These are phyloP conservation scores for Cicer judaicum DNA, from an alignment of 306 rosid genomes.

Conservation along the genomic window DNA sequence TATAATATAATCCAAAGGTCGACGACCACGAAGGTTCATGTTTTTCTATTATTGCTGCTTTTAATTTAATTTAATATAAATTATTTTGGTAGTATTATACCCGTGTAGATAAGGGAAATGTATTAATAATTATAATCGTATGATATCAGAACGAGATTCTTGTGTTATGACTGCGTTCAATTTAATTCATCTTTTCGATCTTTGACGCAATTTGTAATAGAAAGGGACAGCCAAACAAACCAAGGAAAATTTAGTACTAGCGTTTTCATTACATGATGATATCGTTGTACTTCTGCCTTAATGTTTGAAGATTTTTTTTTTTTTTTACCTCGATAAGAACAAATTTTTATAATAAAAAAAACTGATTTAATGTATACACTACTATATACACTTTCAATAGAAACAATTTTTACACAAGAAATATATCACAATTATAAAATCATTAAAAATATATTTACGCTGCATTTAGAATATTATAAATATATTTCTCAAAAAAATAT, in stretches of 20 bases:
- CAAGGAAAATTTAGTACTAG: neutral
- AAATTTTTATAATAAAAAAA: too few relatives aligned
- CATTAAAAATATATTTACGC: too few relatives aligned
- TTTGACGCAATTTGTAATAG: neutral
- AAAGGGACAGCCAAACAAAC: conserved; percentile 24
- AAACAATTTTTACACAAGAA: too few relatives aligned
- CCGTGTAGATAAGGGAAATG: neutral
- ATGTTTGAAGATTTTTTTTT: too few relatives aligned
- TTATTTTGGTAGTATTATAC: neutral
- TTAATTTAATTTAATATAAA: conserved; percentile 3
- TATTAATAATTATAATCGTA: neutral
- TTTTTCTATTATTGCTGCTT: conserved; percentile 1
- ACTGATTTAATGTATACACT: too few relatives aligned
- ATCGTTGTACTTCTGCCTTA: too few relatives aligned
- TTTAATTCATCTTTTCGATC: conserved; percentile 27
- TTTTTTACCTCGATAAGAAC: too few relatives aligned
- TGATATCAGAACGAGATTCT: conserved; percentile 20
- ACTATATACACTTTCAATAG: too few relatives aligned
- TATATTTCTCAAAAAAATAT: too few relatives aligned
- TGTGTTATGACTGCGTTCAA: conserved; percentile 46
- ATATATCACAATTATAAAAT: too few relatives aligned
- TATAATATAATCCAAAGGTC: neutral
- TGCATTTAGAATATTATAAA: too few relatives aligned
- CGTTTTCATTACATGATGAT: neutral
- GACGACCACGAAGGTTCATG: conserved; percentile 33